Conservation (phyloP, 2,329 filamentous ascomycete species). For the Clarireedia sp. region DNA sequence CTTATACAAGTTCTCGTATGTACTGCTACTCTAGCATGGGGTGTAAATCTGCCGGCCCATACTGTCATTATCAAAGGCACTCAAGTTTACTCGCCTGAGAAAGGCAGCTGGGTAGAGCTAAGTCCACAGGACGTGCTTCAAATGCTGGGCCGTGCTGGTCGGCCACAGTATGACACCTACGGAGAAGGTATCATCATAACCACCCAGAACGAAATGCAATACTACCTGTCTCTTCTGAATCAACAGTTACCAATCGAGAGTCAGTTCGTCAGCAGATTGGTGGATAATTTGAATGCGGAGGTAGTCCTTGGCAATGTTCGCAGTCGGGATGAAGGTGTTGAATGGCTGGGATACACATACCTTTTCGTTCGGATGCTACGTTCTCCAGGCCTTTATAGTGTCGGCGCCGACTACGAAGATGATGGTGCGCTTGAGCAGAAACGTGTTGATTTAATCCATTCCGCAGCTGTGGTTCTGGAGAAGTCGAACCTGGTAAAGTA, state of each 20-base stretch:
- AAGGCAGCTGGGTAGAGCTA: constrained; percentile 96
- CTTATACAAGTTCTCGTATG: constrained; percentile 92
- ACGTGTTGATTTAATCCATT: constrained; percentile 94
- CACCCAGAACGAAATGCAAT: constrained; percentile 88
- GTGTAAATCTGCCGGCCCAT: constrained; percentile 94
- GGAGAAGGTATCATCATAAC: constrained; percentile 99
- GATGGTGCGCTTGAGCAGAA: constrained; percentile 91
- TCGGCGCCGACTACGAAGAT: constrained; percentile 90
- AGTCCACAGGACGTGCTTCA: constrained; percentile 96
- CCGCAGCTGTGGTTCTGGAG: constrained; percentile 78
- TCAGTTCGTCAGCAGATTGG: constrained; percentile 85
- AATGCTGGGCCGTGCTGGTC: constrained; percentile 95
- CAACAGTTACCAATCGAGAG: constrained; percentile 97
- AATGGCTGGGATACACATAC: constrained; percentile 98
- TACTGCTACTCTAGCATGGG: constrained; percentile 97
- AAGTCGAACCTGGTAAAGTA: constrained; percentile 89
- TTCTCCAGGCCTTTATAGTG: constrained; percentile 89
- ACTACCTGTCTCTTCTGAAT: constrained; percentile 93
- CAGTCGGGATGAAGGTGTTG: constrained; percentile 89
- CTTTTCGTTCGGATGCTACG: constrained; percentile 96
- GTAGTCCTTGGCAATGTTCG: constrained; percentile 90
- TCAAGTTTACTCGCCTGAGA: constrained; percentile 95
- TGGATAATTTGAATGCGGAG: constrained; percentile 94
- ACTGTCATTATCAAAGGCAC: constrained; percentile 99
- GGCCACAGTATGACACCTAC: constrained; percentile 94